Evolutionary conservation across 1,139 yeast species (phyloP), one percentile per base, ranked within the genome.

Genomic region (Kazachstania sp.): DNA sequence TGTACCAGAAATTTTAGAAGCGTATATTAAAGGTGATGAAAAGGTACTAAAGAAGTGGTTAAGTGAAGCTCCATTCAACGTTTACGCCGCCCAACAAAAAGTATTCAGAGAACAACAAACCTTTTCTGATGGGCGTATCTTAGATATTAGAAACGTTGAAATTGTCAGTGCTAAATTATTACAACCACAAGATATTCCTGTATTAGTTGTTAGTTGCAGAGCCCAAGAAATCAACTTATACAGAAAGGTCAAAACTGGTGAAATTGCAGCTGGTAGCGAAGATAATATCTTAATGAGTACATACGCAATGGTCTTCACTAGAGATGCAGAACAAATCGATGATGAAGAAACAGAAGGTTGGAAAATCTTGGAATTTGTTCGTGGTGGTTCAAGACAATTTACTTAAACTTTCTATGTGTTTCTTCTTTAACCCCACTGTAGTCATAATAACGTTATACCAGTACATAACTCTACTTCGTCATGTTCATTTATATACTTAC

Each of bases 111-210:
- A 90, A 61, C 95, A 90, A 67, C 95, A 95, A 9, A 73, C 92
- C 47, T 86, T 86, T 61, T 83, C 97, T 18, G 98, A 94, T 58
- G 94, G 97, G 45, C 79, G 81, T 55, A 87, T 94, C 55, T 75
- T 92, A 63, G 99, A 94, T 66, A 86, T 94, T 58, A 81, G 99
- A 69, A 95, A 96, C 41, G 95, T 90, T 39, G 98, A 92, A 58
- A 83, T 94, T 54, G 85, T 87, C 51, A 84, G 90, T 50, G 88
- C 95, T 56, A 88, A 86, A 71, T 72, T 83, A 57, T 77, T 94
- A 51, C 95, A 87, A 60, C 97, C 97, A 41, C 86, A 88, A 57
- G 95, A 92, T 63, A 76, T 81, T 39, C 99, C 99, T 15, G 97
- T 90, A 16, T 73, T 88, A 55, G 97, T 94, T 49, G 88, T 88